These are phyloP conservation scores for Antrodiella citrinella DNA, from an alignment of 768 basidiomycete species.

Conservation along the genomic window DNA sequence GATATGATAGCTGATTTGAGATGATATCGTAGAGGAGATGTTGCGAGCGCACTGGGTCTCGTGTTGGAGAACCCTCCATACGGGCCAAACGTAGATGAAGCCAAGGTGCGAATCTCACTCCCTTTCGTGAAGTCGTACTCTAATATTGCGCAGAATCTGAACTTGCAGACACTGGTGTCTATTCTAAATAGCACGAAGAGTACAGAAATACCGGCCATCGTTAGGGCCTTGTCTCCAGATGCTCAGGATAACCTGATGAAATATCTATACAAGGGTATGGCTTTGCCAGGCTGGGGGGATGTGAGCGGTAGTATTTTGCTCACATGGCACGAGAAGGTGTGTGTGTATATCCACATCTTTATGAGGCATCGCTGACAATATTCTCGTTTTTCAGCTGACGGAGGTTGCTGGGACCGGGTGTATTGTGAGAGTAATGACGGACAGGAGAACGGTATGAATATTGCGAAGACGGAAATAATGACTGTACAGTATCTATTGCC, in stretches of 20 bases:
- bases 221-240: conserved; percentile 66
- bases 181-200: conserved; percentile 93
- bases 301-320: conserved; percentile 61
- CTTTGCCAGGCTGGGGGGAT: conserved; percentile 48
- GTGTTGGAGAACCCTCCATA: conserved; percentile 82
- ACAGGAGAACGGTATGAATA: conserved; percentile 47
- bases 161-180: conserved; percentile 71
- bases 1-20: neutral
- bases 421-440: conserved; percentile 83
- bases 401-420: conserved; percentile 92
- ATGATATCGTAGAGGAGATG: conserved; percentile 54
- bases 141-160: conserved; percentile 49
- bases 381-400: conserved; percentile 52
- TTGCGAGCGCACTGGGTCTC: conserved; percentile 57
- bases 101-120: conserved; percentile 55
- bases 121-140: neutral
- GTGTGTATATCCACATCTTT: no score
- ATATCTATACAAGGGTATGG: conserved; percentile 97
- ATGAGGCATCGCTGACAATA: no score
- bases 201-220: conserved; percentile 70
- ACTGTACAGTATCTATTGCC: conserved; percentile 16
- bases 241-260: conserved; percentile 93
- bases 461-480: neutral
- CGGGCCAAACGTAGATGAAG: conserved; percentile 79
- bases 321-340: conserved; percentile 95